Percentiles rank a stretch among this genome's conserved stretches.
These are phyloP conservation scores for Gryganskiella cystojenkinii DNA, from an alignment of 192 early-diverging fungal species.

Conservation along the genomic window DNA sequence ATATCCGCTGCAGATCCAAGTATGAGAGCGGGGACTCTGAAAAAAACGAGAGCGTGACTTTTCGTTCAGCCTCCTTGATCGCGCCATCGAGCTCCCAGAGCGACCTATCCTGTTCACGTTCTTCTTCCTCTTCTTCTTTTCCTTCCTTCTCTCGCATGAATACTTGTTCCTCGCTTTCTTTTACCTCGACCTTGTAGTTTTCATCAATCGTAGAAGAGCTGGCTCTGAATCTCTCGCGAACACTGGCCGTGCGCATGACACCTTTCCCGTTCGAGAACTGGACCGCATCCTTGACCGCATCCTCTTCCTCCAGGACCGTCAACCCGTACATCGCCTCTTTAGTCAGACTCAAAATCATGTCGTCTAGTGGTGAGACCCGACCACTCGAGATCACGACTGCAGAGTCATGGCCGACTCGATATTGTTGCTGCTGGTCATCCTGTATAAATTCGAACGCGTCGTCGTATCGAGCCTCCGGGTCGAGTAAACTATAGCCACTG, in stretches of 20 bases:
- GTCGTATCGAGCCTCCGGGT: constrained; percentile 12
- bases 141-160: too few relatives aligned
- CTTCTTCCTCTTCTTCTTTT: not conserved
- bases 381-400: constrained; percentile 31
- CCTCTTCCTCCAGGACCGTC: constrained; percentile 9
- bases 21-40: not conserved
- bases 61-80: constrained; percentile 18
- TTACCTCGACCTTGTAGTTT: too few relatives aligned
- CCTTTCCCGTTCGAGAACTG: too few relatives aligned
- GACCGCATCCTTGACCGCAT: not conserved
- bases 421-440: not conserved
- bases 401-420: constrained; percentile 37
- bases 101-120: too few relatives aligned
- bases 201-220: too few relatives aligned
- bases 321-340: not conserved
- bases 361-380: constrained; percentile 23
- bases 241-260: too few relatives aligned
- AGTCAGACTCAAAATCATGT: constrained; percentile 3
- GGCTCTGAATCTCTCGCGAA: too few relatives aligned
- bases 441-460: constrained; percentile 36
- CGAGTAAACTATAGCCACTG: not conserved
- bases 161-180: too few relatives aligned
- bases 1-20: too few relatives aligned
- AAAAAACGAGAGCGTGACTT: constrained; percentile 4
- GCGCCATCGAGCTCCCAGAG: not conserved